phyloP scores from a whole-genome alignment of 768 basidiomycete species.

The Royoungia palumana region DNA sequence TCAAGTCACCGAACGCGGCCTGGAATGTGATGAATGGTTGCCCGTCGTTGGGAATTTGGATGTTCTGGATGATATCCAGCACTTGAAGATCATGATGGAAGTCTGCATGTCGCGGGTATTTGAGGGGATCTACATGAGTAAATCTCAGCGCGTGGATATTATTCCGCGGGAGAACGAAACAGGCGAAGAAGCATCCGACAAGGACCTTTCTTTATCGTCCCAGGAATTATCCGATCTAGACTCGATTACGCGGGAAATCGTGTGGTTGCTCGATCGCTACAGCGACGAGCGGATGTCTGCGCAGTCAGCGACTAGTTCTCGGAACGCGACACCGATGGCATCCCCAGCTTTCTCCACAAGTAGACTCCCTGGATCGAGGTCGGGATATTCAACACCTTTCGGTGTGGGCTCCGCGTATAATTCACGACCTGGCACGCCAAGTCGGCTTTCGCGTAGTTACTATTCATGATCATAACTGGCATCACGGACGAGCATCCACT shows the following conservation, averaged over 20 bases:
- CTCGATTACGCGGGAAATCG: slow-evolving; percentile 67
- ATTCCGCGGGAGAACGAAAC: slow-evolving; percentile 49
- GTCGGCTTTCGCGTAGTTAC: slow-evolving; percentile 44
- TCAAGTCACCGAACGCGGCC: slow-evolving; percentile 61
- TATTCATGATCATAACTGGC: slow-evolving; percentile 22
- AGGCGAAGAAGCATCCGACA: slow-evolving; percentile 45
- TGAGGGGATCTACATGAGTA: slow-evolving; percentile 66
- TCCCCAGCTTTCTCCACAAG: slow-evolving; percentile 44
- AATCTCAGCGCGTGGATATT: slow-evolving; percentile 31
- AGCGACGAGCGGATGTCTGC: slow-evolving; percentile 58
- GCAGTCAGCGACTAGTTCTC: slow-evolving; percentile 60
- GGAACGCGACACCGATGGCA: slow-evolving; percentile 61
- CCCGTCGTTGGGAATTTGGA: slow-evolving; percentile 73
- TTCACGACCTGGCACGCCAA: slow-evolving; percentile 66
- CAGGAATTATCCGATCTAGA: slow-evolving; percentile 77
- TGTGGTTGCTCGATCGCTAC: slow-evolving; percentile 68
- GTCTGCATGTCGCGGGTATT: slow-evolving; percentile 85
- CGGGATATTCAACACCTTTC: slow-evolving; percentile 59
- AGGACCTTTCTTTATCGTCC: slow-evolving; percentile 53
- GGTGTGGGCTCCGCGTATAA: slow-evolving; percentile 40
- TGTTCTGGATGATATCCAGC: slow-evolving; percentile 78
- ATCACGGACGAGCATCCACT: slow-evolving; percentile 2
- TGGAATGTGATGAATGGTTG: slow-evolving; percentile 90
- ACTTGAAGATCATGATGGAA: slow-evolving; percentile 77
- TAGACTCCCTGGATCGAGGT: slow-evolving; percentile 43